Percentiles rank a stretch among this genome's conserved stretches.
These are phyloP conservation scores for Sclerotinia borealis DNA, from an alignment of 2,329 filamentous ascomycete genomes.

Conservation along the genomic window DNA sequence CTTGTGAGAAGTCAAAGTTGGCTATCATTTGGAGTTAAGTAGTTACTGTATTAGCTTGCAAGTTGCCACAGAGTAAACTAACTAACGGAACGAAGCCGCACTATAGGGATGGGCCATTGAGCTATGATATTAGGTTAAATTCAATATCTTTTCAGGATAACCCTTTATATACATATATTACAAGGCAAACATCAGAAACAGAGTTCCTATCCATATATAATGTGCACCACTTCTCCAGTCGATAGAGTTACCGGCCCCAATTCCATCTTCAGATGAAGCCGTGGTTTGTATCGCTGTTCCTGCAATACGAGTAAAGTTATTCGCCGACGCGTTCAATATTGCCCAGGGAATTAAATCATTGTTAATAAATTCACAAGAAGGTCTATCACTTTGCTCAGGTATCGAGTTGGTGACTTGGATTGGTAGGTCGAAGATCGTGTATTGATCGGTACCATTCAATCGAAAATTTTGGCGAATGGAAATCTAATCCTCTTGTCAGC, in stretches of 20 bases:
- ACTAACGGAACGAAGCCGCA: background rate
- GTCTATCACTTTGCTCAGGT: conserved; percentile 36
- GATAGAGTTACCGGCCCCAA: conserved; percentile 30
- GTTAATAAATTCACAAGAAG: conserved; percentile 44
- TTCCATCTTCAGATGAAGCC: conserved; percentile 32
- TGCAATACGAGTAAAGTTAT: conserved; percentile 27
- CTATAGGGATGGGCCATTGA: background rate
- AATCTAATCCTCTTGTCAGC: conserved; percentile 39
- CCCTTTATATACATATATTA: conserved; percentile 15
- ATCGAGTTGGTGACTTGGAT: conserved; percentile 64
- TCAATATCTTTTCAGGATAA: background rate
- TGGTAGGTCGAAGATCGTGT: conserved; percentile 66
- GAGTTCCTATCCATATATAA: conserved; percentile 33
- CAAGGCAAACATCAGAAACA: conserved; percentile 32
- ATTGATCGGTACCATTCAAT: conserved; percentile 56
- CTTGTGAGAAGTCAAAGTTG: background rate
- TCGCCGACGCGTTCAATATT: conserved; percentile 37
- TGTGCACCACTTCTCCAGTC: conserved; percentile 32
- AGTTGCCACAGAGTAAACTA: background rate
- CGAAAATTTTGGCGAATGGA: conserved; percentile 67
- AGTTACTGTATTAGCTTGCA: background rate
- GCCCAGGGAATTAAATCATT: conserved; percentile 46
- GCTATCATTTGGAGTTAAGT: background rate
- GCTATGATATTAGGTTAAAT: background rate
- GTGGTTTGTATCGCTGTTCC: conserved; percentile 29